Conservation (phyloP, 805 yeast genomes). For the Candida khao-thaluensis region DNA sequence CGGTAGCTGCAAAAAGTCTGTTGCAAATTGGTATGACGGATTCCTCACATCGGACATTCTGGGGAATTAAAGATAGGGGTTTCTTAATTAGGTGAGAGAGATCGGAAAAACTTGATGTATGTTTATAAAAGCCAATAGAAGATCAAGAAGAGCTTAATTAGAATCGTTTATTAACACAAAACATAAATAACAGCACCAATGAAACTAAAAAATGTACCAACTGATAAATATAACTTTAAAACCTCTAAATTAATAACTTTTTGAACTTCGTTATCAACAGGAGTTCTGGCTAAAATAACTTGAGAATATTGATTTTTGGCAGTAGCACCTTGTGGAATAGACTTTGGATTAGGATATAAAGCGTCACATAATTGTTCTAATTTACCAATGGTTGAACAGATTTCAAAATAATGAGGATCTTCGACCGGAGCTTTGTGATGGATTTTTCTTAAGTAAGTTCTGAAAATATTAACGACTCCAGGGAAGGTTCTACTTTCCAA, state of each 20-base stretch:
- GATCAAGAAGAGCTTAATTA: too few relatives aligned
- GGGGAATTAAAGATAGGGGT: too few relatives aligned
- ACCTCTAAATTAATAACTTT: conserved; percentile 13
- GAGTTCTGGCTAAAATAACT: conserved; percentile 34
- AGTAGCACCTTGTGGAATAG: conserved; percentile 55
- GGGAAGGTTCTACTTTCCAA: conserved; percentile 69
- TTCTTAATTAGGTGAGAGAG: neutral
- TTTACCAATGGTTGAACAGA: conserved; percentile 84
- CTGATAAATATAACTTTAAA: conserved; percentile 19
- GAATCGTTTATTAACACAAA: neutral
- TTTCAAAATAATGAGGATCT: conserved; percentile 82
- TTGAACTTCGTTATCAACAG: conserved; percentile 25
- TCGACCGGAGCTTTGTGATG: conserved; percentile 75
- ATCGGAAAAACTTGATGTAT: neutral
- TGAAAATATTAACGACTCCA: conserved; percentile 75
- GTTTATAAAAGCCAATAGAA: too few relatives aligned
- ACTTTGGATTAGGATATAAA: conserved; percentile 56
- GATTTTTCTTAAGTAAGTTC: conserved; percentile 67
- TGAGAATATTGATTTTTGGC: conserved; percentile 38
- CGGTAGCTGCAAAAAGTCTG: too few relatives aligned
- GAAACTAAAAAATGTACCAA: conserved; percentile 13
- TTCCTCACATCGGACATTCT: too few relatives aligned
- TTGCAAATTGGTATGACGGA: too few relatives aligned
- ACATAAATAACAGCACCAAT: conserved; percentile 10
- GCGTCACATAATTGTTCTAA: conserved; percentile 85